phyloP scores from a whole-genome alignment of 225 moss, liverwort and hornwort species.

The Pseudisothecium myosuroides region DNA sequence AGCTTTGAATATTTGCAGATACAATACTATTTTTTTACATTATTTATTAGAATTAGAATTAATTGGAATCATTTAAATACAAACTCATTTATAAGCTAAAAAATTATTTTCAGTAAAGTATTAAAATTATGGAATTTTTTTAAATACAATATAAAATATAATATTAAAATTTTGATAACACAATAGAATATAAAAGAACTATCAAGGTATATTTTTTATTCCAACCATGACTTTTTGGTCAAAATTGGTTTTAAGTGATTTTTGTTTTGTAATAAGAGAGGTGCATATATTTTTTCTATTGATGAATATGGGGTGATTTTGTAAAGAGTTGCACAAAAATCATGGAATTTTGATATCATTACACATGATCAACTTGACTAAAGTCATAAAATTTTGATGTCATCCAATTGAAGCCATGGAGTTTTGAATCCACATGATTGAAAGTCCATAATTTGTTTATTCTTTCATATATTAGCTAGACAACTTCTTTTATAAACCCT shows the following conservation, averaged over 20 bases:
- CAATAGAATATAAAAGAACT: not conserved
- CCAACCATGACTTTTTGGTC: too few relatives aligned
- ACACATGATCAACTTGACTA: not conserved
- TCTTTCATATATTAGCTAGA: too few relatives aligned
- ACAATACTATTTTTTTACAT: not conserved
- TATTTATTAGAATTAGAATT: not conserved
- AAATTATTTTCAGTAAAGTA: not conserved
- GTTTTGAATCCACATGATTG: not conserved
- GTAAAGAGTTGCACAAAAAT: not conserved
- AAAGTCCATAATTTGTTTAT: too few relatives aligned
- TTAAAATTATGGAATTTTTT: not conserved
- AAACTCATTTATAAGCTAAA: not conserved
- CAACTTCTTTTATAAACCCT: too few relatives aligned
- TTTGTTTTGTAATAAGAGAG: too few relatives aligned
- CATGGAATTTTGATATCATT: not conserved
- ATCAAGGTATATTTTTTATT: not conserved
- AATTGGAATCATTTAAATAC: not conserved
- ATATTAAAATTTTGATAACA: not conserved
- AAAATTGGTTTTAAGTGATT: not conserved
- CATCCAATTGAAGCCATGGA: not conserved
- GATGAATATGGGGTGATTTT: not conserved
- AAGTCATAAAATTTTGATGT: not conserved
- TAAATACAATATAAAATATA: not conserved
- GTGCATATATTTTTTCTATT: not conserved
- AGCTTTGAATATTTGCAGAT: not conserved